phyloP scores from a whole-genome alignment of 2,329 filamentous ascomycete species.

The Calonectria pauciramosa region DNA sequence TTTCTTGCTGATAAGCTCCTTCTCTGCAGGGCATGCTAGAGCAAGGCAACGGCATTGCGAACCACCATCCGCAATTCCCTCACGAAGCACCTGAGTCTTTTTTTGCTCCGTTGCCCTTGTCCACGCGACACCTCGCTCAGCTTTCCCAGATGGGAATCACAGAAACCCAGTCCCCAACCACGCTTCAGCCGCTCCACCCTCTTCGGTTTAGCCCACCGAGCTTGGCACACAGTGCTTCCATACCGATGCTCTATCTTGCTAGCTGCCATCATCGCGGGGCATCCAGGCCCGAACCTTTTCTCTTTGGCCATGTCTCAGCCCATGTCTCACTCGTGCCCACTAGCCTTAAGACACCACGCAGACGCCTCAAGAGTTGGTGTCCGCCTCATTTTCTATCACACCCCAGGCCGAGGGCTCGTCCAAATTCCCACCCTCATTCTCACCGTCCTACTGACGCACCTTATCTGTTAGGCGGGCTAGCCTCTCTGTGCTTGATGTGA shows the following conservation, averaged over 20 bases:
- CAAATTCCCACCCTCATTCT: conserved; percentile 19
- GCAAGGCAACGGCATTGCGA: background rate
- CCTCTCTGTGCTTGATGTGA: conserved; percentile 12
- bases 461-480: conserved; percentile 15
- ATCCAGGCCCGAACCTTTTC: conserved; percentile 20
- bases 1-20: conserved; percentile 4
- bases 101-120: background rate
- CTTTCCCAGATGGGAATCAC: conserved; percentile 14
- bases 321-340: conserved; percentile 23
- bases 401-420: background rate
- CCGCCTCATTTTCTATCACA: conserved; percentile 26
- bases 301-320: conserved; percentile 35
- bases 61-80: background rate
- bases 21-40: background rate
- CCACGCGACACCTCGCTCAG: conserved; percentile 20
- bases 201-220: background rate
- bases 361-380: conserved; percentile 1
- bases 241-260: conserved; percentile 21
- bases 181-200: background rate
- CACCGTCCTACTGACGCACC: conserved; percentile 19
- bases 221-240: conserved; percentile 6
- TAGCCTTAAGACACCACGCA: background rate
- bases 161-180: background rate
- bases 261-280: conserved; percentile 17
- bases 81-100: background rate